These are phyloP conservation scores for Combretum micranthum DNA, from an alignment of 345 rosid species.

Conservation along the genomic window DNA sequence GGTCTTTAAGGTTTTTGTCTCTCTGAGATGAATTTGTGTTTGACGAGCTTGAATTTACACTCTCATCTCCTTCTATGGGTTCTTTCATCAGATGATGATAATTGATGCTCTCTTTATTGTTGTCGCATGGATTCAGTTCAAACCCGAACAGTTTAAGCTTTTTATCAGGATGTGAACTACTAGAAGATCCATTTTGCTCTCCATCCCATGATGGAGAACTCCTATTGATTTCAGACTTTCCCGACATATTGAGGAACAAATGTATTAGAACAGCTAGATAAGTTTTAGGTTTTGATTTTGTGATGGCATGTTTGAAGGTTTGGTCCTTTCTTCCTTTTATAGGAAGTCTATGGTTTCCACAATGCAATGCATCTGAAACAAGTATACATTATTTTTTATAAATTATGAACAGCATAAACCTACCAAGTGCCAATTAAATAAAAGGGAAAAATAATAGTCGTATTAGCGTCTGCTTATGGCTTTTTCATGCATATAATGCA, in stretches of 20 bases:
- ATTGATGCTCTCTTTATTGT: constrained; percentile 10
- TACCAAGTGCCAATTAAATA: constrained; percentile 28
- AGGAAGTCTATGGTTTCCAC: constrained; percentile 29
- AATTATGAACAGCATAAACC: constrained; percentile 35
- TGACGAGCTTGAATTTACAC: constrained; percentile 46
- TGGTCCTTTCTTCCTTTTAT: constrained; percentile 32
- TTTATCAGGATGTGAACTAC: constrained; percentile 45
- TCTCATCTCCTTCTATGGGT: constrained; percentile 48
- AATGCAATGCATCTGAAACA: constrained; percentile 30
- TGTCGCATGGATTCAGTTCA: constrained; percentile 39
- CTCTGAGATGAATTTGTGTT: constrained; percentile 14
- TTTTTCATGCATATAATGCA: constrained; percentile 26
- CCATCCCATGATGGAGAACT: constrained; percentile 23
- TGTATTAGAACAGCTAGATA: neutral
- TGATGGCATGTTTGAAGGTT: constrained; percentile 11
- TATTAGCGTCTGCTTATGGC: constrained; percentile 26
- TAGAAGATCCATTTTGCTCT: constrained; percentile 33
- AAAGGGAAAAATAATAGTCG: constrained; percentile 27
- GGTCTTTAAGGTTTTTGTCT: neutral
- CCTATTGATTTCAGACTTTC: constrained; percentile 12
- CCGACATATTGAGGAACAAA: constrained; percentile 3
- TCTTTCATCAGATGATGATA: neutral
- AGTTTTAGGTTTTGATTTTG: neutral
- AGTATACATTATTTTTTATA: constrained; percentile 19
- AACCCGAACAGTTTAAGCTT: constrained; percentile 74